Evolutionary conservation across 129 eudicot genomes (phyloP).

Genomic region (Flaveria linearis): DNA sequence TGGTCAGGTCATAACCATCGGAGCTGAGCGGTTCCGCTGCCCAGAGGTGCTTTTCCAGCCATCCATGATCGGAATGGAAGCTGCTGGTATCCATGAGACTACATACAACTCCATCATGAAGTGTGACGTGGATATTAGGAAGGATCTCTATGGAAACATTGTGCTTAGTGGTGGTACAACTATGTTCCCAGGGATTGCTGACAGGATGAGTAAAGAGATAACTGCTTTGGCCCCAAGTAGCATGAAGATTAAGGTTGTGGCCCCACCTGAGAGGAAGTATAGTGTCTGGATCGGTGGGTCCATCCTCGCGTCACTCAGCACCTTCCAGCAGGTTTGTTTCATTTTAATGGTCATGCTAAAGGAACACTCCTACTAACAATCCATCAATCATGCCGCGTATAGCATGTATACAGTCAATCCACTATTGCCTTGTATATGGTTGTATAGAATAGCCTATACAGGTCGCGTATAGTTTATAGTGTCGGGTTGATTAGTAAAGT

Average conservation of each 20-base stretch:
- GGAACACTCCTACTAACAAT: too few species aligned
- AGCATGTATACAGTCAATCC: too few species aligned
- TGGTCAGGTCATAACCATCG: constrained; percentile 47
- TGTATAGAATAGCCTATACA: too few species aligned
- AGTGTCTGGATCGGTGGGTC: constrained; percentile 80
- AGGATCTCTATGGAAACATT: constrained; percentile 58
- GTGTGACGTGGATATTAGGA: constrained; percentile 61
- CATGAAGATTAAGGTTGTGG: constrained; percentile 69
- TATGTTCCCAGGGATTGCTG: constrained; percentile 65
- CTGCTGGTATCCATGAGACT: constrained; percentile 72
- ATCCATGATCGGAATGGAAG: constrained; percentile 70
- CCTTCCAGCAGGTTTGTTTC: constrained; percentile 71
- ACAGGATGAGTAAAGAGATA: constrained; percentile 69
- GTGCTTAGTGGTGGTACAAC: constrained; percentile 68
- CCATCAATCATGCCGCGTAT: too few species aligned
- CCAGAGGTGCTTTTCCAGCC: constrained; percentile 59
- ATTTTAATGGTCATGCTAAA: too few species aligned
- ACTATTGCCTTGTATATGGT: too few species aligned
- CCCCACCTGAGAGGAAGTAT: constrained; percentile 75
- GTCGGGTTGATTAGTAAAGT: too few species aligned
- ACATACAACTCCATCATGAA: constrained; percentile 63
- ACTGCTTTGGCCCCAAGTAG: constrained; percentile 58
- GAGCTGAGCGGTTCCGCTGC: constrained; percentile 49
- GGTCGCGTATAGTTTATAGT: too few species aligned
- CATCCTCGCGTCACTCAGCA: constrained; percentile 76